Evolutionary conservation across 2,329 filamentous ascomycete species (phyloP).

Genomic region (Stagonosporopsis cucurbitacearum): DNA sequence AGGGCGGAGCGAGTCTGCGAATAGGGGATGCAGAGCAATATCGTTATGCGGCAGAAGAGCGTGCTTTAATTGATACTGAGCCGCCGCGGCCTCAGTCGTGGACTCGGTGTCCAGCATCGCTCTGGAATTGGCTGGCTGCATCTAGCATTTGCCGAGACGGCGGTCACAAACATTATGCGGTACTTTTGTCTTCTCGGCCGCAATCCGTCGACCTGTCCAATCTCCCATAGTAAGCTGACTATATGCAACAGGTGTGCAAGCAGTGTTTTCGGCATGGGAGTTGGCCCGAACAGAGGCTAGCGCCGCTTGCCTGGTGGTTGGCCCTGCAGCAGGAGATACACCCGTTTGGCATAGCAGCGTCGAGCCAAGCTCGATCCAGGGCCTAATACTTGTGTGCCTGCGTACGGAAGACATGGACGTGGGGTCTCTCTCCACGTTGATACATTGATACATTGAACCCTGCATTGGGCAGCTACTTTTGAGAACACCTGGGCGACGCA

Average conservation of each 20-base stretch:
- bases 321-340: not conserved
- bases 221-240: too few relatives aligned
- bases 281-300: not conserved
- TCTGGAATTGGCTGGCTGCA: not conserved
- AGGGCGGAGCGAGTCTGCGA: not conserved
- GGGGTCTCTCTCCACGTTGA: too few relatives aligned
- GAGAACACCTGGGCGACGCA: too few relatives aligned
- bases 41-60: not conserved
- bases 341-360: not conserved
- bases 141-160: not conserved
- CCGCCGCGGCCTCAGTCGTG: not conserved
- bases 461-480: not conserved
- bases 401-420: not conserved
- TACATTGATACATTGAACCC: not conserved
- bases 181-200: too few relatives aligned
- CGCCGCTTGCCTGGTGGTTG: not conserved
- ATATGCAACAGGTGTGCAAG: too few relatives aligned
- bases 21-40: not conserved
- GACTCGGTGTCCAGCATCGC: too few relatives aligned
- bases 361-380: not conserved
- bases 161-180: too few relatives aligned
- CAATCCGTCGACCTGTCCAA: too few relatives aligned
- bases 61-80: not conserved
- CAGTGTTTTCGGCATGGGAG: not conserved
- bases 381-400: not conserved